Base-by-base conservation (phyloP, 2,329 filamentous ascomycete species). In the Scedosporium minutisporum region DNA sequence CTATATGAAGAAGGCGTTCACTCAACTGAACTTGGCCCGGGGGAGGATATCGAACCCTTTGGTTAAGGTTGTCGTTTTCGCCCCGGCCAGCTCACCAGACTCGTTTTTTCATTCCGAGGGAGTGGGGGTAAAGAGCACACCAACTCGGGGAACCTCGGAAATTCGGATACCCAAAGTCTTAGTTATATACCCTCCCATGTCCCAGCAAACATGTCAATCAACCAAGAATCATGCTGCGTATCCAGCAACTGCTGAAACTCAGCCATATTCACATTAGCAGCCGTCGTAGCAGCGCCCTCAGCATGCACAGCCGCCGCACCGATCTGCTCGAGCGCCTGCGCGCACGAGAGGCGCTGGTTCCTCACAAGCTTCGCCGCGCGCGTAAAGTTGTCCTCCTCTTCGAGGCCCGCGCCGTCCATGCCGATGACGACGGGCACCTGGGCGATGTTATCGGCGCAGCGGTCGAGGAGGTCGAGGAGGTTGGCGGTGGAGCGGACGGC, bases 401-500 rank as follows among this genome's bases (percentile, higher is more conserved):
- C 58, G 7, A 27, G n/a, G 3, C 41, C 58, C 38, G 18, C 25
- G 16, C 18, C 25, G 9, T 60, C 41, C 10, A 60, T 60, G 18
- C 58, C 58, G 9, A 27, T 41, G 16, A 44, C 58, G n/a, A 42
- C 23, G 6, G 58, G 7, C 21, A 60, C 58, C 41, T 48, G 38
- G 7, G 33, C 38, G 21, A 60, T 46, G 21, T 46, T 46, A 9
- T 60, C 58, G 18, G 58, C 58, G 12, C 38, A 25, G 38, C 58
- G 58, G 58, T 76, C 72, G 4, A 77, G 64, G n/a, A 76, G 66
- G 6, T 64, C 61, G 2, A 76, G 67, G 0, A 77, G 66, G 57
- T 78, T 72, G 4, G 68, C 73, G 1, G 72, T 75, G 23, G 68
- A 68, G 14, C 70, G 71, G 5, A 78, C 69, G 1, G 72, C 64